Conservation (phyloP, 805 yeast species). For the Myxozyma geophila region DNA sequence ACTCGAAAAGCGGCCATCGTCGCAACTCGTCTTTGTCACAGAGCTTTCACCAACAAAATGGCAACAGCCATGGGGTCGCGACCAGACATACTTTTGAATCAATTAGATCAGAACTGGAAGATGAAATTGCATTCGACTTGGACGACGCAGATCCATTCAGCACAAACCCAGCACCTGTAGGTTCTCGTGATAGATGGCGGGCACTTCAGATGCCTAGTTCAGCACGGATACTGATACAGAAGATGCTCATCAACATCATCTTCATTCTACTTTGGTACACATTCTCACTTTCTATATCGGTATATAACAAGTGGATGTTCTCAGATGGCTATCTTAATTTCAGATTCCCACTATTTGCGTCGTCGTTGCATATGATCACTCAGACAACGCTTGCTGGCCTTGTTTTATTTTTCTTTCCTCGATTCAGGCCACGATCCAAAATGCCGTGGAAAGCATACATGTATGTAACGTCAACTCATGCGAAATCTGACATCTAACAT, state of each 20-base stretch:
- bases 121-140: conserved; percentile 30
- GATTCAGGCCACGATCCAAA: conserved; percentile 48
- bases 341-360: conserved; percentile 80
- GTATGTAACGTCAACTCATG: conserved; percentile 8
- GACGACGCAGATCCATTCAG: conserved; percentile 34
- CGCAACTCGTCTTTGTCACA: not conserved
- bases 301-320: conserved; percentile 97
- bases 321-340: conserved; percentile 73
- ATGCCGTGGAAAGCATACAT: conserved; percentile 33
- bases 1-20: not conserved
- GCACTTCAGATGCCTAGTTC: not conserved
- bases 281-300: conserved; percentile 47
- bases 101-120: conserved; percentile 20
- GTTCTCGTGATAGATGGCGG: not conserved
- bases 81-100: conserved; percentile 6
- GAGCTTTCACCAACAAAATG: not conserved
- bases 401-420: conserved; percentile 54
- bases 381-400: conserved; percentile 59
- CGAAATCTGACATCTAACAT: conserved; percentile 13
- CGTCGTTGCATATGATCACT: conserved; percentile 81
- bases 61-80: not conserved
- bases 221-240: conserved; percentile 17
- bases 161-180: conserved; percentile 15
- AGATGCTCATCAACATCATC: conserved; percentile 22
- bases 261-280: conserved; percentile 41